These are phyloP conservation scores for Blastobotrys terrestris DNA, from an alignment of 805 yeast genomes.

Conservation along the genomic window DNA sequence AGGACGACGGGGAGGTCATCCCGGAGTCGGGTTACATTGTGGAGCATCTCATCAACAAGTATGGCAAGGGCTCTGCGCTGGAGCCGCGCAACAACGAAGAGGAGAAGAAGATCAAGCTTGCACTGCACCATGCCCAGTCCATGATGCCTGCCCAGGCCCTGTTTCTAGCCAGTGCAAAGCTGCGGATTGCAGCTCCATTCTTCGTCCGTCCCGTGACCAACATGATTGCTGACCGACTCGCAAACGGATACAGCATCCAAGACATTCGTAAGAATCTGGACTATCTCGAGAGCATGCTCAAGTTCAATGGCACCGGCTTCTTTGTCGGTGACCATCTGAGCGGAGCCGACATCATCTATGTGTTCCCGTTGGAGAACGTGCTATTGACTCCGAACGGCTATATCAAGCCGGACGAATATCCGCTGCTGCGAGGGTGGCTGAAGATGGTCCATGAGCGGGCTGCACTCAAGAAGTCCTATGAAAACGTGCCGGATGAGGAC, in stretches of 20 bases:
- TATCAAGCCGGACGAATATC: not conserved
- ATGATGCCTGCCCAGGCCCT: conserved; percentile 45
- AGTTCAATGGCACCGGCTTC: conserved; percentile 43
- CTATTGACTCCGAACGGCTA: not conserved
- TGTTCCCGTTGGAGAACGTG: conserved; percentile 36
- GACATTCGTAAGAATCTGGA: conserved; percentile 39
- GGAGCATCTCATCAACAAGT: conserved; percentile 44
- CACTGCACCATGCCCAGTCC: conserved; percentile 52
- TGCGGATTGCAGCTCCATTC: conserved; percentile 31
- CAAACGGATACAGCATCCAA: conserved; percentile 42
- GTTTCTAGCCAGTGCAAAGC: conserved; percentile 33
- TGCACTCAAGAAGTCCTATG: not conserved
- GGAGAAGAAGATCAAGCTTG: conserved; percentile 36
- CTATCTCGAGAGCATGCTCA: conserved; percentile 38
- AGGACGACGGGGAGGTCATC: conserved; percentile 36
- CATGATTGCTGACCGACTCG: conserved; percentile 40
- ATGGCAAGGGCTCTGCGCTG: conserved; percentile 39
- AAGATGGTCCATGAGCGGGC: not conserved
- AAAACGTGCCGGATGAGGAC: not conserved
- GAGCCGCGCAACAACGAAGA: conserved; percentile 37
- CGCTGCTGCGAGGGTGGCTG: not conserved
- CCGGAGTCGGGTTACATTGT: conserved; percentile 60
- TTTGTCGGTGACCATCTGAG: conserved; percentile 55
- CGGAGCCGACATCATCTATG: conserved; percentile 55
- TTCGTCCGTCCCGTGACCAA: conserved; percentile 42